These are phyloP conservation scores for Cercis canadensis DNA, from an alignment of 306 rosid genomes.

Conservation along the genomic window DNA sequence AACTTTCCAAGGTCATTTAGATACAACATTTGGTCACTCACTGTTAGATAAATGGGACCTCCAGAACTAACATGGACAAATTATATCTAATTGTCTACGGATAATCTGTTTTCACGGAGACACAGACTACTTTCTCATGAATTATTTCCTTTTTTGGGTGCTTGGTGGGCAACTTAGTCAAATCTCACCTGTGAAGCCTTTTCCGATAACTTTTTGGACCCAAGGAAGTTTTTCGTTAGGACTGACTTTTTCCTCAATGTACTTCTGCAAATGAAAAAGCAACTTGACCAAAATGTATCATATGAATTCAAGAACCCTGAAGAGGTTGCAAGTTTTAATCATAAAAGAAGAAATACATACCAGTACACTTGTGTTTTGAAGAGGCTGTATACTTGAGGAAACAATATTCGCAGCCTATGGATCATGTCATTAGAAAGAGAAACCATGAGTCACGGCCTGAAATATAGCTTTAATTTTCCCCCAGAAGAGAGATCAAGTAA, in stretches of 20 bases:
- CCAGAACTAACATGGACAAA: too few relatives aligned
- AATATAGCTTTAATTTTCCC: background rate
- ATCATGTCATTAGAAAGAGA: slow-evolving; percentile 26
- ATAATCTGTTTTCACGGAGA: slow-evolving; percentile 1
- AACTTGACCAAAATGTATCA: background rate
- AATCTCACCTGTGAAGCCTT: slow-evolving; percentile 74
- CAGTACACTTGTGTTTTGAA: slow-evolving; percentile 57
- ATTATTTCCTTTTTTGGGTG: background rate
- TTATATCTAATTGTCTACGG: background rate
- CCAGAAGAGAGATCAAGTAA: background rate
- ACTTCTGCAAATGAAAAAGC: slow-evolving; percentile 63
- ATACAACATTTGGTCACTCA: background rate
- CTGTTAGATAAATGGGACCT: too few relatives aligned
- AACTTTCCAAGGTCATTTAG: too few relatives aligned
- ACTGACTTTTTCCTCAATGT: slow-evolving; percentile 63
- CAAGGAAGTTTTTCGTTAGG: slow-evolving; percentile 62
- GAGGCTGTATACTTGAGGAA: slow-evolving; percentile 81
- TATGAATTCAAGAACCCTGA: slow-evolving; percentile 21
- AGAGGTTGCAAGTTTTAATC: background rate
- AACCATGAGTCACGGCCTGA: background rate
- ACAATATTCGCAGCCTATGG: slow-evolving; percentile 71
- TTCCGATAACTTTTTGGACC: slow-evolving; percentile 54
- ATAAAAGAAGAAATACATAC: slow-evolving; percentile 48
- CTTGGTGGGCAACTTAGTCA: background rate
- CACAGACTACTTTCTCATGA: too few relatives aligned